phyloP scores from a whole-genome alignment of 139 green algal species.

The Haematococcus sp. region DNA sequence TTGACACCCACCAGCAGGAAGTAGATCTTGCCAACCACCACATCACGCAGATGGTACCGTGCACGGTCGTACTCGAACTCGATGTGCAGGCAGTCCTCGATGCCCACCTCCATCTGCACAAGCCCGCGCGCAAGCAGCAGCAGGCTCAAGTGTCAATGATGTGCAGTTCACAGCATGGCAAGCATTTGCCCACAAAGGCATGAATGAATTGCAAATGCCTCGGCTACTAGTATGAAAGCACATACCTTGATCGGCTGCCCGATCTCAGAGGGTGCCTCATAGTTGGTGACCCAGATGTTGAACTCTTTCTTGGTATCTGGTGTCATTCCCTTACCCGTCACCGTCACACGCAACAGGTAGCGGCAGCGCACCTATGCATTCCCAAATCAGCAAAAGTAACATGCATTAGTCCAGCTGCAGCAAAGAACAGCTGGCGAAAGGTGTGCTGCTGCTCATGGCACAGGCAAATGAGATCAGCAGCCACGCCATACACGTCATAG shows the following conservation, averaged over 20 bases:
- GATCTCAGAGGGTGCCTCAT: constrained; percentile 32
- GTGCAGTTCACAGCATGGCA: neutral
- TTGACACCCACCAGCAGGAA: constrained; percentile 86
- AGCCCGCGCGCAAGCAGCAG: neutral
- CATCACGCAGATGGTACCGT: constrained; percentile 86
- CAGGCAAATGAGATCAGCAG: too few relatives aligned
- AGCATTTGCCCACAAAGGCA: too few relatives aligned
- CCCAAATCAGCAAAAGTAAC: too few relatives aligned
- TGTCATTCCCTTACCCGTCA: constrained; percentile 75
- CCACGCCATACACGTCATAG: too few relatives aligned
- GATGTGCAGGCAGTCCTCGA: constrained; percentile 99
- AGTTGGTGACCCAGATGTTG: constrained; percentile 87
- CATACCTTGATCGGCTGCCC: constrained; percentile 72
- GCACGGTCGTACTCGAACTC: constrained; percentile 98
- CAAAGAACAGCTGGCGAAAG: too few relatives aligned
- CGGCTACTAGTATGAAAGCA: too few relatives aligned
- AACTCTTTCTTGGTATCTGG: constrained; percentile 75
- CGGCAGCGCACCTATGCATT: constrained; percentile 41
- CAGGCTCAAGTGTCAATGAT: neutral
- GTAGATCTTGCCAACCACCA: constrained; percentile 95
- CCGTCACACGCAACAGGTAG: constrained; percentile 88
- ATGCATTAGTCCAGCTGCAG: too few relatives aligned
- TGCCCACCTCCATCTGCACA: constrained; percentile 97
- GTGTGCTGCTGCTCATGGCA: too few relatives aligned
- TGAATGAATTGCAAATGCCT: too few relatives aligned